These are phyloP conservation scores for Skeletonema grethae DNA, from an alignment of 108 stramenopile genomes.

Conservation along the genomic window DNA sequence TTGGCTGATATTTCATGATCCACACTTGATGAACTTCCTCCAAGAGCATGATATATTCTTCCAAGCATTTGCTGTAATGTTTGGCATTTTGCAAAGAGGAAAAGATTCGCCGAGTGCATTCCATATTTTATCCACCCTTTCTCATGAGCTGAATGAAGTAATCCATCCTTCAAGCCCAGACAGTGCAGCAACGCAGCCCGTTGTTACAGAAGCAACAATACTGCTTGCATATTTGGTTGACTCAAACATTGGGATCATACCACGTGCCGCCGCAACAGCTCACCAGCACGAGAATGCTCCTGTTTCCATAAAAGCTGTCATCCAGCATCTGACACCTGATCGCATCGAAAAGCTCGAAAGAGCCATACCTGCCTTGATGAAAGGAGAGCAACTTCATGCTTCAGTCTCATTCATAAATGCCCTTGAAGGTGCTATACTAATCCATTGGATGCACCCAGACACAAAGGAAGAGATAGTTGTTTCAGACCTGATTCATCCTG, in stretches of 20 bases:
- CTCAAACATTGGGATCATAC: conserved; percentile 28
- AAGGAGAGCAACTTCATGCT: conserved; percentile 45
- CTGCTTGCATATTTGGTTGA: conserved; percentile 36
- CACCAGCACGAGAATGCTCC: conserved; percentile 51
- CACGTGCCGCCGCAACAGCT: conserved; percentile 25
- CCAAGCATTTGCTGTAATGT: conserved; percentile 73
- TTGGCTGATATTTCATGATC: conserved; percentile 77
- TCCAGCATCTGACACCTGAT: conserved; percentile 24
- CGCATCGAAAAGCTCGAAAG: conserved; percentile 33
- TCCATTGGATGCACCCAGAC: conserved; percentile 53
- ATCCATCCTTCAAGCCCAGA: conserved; percentile 5
- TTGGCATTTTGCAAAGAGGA: conserved; percentile 45
- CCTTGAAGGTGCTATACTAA: conserved; percentile 46
- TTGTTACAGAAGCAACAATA: conserved; percentile 32
- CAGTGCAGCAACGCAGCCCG: not conserved
- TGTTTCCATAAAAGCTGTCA: conserved; percentile 45
- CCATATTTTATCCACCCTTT: conserved; percentile 20
- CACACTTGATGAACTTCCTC: conserved; percentile 56
- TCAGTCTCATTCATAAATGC: conserved; percentile 57
- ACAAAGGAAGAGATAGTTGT: conserved; percentile 49
- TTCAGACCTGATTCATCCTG: conserved; percentile 34
- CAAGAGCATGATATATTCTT: conserved; percentile 61
- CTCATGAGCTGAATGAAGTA: conserved; percentile 12
- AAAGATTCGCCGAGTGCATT: conserved; percentile 40
- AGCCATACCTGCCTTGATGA: conserved; percentile 56